These are phyloP conservation scores for Nectriaceae sp. DNA, from an alignment of 2,329 filamentous ascomycete genomes.

Conservation along the genomic window DNA sequence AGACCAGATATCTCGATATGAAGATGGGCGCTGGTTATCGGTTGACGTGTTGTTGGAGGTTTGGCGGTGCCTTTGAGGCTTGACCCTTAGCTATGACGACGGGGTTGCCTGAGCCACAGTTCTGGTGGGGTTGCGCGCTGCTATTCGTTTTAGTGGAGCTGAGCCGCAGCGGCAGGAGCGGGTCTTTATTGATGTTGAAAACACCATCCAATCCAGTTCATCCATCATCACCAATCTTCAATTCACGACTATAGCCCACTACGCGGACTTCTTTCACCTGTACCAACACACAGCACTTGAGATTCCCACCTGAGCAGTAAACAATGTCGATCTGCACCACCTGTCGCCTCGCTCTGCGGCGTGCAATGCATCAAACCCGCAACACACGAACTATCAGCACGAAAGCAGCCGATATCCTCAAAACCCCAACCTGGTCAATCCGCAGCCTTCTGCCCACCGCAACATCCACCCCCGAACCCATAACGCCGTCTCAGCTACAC, in stretches of 20 bases:
- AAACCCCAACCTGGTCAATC: constrained; percentile 81
- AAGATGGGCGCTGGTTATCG: constrained; percentile 4
- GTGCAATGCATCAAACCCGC: constrained; percentile 11
- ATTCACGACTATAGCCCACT: neutral
- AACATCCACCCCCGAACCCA: constrained; percentile 37
- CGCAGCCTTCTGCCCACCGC: constrained; percentile 64
- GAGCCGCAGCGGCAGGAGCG: neutral
- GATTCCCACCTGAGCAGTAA: neutral
- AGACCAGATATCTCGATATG: neutral
- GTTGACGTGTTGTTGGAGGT: constrained; percentile 11
- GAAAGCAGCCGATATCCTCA: constrained; percentile 52
- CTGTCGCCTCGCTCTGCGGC: constrained; percentile 32
- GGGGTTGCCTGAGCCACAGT: constrained; percentile 25
- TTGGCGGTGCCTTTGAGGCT: constrained; percentile 11
- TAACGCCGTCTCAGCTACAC: constrained; percentile 70
- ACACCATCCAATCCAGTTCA: neutral
- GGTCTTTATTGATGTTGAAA: neutral
- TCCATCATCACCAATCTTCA: neutral
- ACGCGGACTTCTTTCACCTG: too few species aligned
- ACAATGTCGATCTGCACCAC: constrained; percentile 34
- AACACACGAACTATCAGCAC: constrained; percentile 13
- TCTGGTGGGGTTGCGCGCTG: neutral
- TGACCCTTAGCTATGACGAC: constrained; percentile 25
- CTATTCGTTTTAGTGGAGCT: neutral
- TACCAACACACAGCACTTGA: neutral